Conservation (phyloP, 805 yeast species). For the Starmerella khaoyaiensis region DNA sequence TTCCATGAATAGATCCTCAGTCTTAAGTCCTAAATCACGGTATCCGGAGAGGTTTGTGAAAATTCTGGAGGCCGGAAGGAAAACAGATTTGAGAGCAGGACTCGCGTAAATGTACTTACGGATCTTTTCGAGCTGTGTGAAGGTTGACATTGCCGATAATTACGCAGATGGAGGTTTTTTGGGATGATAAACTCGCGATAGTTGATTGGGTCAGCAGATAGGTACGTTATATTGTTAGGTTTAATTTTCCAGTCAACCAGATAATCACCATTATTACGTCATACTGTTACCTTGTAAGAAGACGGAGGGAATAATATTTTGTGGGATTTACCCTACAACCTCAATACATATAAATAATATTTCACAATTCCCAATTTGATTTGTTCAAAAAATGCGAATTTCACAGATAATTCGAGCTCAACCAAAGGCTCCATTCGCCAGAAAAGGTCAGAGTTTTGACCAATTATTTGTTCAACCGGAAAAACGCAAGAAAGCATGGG, state of each 20-base stretch:
- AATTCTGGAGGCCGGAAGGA: slow-evolving; percentile 67
- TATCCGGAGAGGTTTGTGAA: slow-evolving; percentile 73
- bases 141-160: slow-evolving; percentile 25
- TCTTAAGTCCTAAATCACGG: slow-evolving; percentile 83
- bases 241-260: background rate
- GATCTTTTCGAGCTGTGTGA: slow-evolving; percentile 30
- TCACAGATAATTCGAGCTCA: background rate
- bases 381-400: too few species aligned
- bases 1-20: slow-evolving; percentile 77
- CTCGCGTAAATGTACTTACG: slow-evolving; percentile 67
- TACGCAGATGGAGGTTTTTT: background rate
- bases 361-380: too few species aligned
- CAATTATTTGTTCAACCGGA: slow-evolving; percentile 18
- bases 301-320: too few species aligned
- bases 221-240: background rate
- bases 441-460: slow-evolving; percentile 15
- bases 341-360: too few species aligned
- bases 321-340: too few species aligned
- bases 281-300: too few species aligned
- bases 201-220: slow-evolving; percentile 15
- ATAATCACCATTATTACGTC: too few species aligned
- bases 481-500: slow-evolving; percentile 49
- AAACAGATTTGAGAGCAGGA: slow-evolving; percentile 61
- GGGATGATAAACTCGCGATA: slow-evolving; percentile 3
- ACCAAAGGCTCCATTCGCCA: slow-evolving; percentile 16